A percentile compares a stretch with the other conserved stretches of the same genome.
phyloP scores from a whole-genome alignment of 2,329 filamentous ascomycete genomes.

The Fusarium verticillioides region DNA sequence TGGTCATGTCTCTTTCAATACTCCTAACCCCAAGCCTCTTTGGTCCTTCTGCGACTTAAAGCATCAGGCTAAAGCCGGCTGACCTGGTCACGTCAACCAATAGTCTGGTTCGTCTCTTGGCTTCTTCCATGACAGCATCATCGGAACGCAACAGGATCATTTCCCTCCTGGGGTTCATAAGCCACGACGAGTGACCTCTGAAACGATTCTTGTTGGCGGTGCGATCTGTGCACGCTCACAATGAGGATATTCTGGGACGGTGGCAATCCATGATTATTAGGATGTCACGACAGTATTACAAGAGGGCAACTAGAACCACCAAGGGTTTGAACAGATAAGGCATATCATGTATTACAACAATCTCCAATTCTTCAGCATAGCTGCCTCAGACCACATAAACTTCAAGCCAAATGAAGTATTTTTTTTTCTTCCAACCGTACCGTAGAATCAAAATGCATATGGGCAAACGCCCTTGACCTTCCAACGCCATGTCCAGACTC shows the following conservation, averaged over 20 bases:
- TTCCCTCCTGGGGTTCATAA: conserved; percentile 1
- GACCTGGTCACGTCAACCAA: conserved; percentile 38
- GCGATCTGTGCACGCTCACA: neutral
- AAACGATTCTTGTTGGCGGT: neutral
- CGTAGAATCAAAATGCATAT: conserved; percentile 29
- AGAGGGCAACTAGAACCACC: neutral
- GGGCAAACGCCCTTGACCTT: conserved; percentile 14
- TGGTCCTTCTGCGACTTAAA: conserved; percentile 1
- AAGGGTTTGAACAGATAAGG: conserved; percentile 11
- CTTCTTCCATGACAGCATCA: conserved; percentile 6
- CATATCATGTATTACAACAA: conserved; percentile 38
- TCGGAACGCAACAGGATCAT: conserved; percentile 21
- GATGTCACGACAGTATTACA: neutral
- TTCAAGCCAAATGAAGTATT: conserved; percentile 29
- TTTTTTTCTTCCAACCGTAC: conserved; percentile 43
- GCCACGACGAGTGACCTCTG: neutral
- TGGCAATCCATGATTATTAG: neutral
- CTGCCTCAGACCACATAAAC: conserved; percentile 14
- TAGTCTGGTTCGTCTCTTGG: neutral
- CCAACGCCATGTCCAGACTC: conserved; percentile 37
- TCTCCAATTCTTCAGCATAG: conserved; percentile 14
- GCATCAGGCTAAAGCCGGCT: conserved; percentile 20
- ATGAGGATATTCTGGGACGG: neutral
- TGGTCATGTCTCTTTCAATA: neutral
- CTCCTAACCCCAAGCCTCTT: conserved; percentile 6